phyloP scores from a whole-genome alignment of 192 early-diverging fungal species.

The Podila verticillata region DNA sequence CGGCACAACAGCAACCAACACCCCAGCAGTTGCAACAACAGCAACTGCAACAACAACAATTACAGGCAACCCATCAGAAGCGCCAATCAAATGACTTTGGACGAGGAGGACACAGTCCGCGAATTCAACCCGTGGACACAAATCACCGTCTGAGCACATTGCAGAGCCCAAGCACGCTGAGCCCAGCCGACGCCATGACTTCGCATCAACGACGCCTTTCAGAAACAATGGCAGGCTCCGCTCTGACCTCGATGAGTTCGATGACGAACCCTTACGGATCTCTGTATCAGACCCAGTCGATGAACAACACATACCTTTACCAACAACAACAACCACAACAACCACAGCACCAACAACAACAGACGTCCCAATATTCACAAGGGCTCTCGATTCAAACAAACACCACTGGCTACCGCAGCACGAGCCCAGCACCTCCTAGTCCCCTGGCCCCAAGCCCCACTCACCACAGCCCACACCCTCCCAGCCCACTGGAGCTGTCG shows the following conservation, averaged over 20 bases:
- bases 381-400: not conserved
- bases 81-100: not conserved
- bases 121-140: conserved; percentile 10
- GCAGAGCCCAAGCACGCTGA: conserved; percentile 31
- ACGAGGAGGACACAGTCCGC: not conserved
- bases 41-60: conserved; percentile 14
- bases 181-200: conserved; percentile 26
- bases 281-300: conserved; percentile 3
- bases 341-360: conserved; percentile 16
- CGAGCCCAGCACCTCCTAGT: conserved; percentile 30
- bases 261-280: not conserved
- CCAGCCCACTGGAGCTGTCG: conserved; percentile 39
- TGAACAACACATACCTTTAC: not conserved
- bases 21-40: conserved; percentile 17
- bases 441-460: conserved; percentile 23
- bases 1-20: conserved; percentile 11
- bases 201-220: conserved; percentile 27
- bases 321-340: conserved; percentile 21
- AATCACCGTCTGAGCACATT: not conserved
- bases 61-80: not conserved
- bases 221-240: conserved; percentile 4
- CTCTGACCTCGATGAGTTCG: conserved; percentile 5
- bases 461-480: conserved; percentile 29
- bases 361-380: conserved; percentile 1
- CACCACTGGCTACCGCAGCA: conserved; percentile 25